Evolutionary conservation across 495 filamentous ascomycete species (phyloP).

Genomic region (Talaromyces thailandensis): DNA sequence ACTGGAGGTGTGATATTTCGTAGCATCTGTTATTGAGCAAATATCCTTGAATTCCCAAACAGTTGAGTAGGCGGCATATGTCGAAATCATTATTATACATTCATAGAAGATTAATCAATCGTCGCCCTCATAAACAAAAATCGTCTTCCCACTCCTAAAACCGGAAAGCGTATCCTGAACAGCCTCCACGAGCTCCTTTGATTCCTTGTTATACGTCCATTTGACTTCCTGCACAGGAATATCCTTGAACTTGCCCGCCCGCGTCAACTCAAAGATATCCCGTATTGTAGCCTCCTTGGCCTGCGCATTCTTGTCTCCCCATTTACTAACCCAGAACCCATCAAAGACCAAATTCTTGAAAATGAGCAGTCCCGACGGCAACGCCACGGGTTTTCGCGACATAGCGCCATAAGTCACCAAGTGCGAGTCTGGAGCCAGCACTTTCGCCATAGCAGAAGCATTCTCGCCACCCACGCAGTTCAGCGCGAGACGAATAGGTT

Average conservation of each 20-base stretch:
- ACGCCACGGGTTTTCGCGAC: slow-evolving; percentile 69
- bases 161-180: slow-evolving; percentile 72
- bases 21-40: not conserved
- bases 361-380: slow-evolving; percentile 75
- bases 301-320: slow-evolving; percentile 67
- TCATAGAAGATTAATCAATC: slow-evolving; percentile 18
- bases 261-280: slow-evolving; percentile 67
- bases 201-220: slow-evolving; percentile 75
- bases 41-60: not conserved
- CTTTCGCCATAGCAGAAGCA: slow-evolving; percentile 62
- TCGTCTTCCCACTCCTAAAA: slow-evolving; percentile 75
- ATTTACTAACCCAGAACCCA: slow-evolving; percentile 90
- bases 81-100: not conserved
- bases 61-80: not conserved
- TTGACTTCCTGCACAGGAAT: slow-evolving; percentile 66
- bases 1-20: slow-evolving; percentile 50
- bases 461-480: slow-evolving; percentile 95
- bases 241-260: slow-evolving; percentile 71
- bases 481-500: slow-evolving; percentile 64
- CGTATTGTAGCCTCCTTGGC: slow-evolving; percentile 72
- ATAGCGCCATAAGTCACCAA: slow-evolving; percentile 96
- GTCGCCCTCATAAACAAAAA: slow-evolving; percentile 66
- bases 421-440: slow-evolving; percentile 53
- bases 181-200: slow-evolving; percentile 48
- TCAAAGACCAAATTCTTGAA: slow-evolving; percentile 82